Conservation (phyloP, 2,329 filamentous ascomycete genomes). For the Fusarium papillatum region DNA sequence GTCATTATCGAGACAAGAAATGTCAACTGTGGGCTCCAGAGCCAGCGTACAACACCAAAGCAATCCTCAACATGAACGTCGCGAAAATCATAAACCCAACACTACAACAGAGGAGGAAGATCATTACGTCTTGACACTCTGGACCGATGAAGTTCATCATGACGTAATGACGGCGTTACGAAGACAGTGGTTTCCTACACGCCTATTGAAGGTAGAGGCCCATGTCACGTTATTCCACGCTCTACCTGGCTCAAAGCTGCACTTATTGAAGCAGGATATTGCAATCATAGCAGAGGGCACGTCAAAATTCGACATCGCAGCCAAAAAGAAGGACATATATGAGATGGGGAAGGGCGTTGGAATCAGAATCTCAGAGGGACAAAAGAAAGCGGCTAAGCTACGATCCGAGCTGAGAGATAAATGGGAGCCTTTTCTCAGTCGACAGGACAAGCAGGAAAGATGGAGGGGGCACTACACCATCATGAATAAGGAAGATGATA, state of each 20-base stretch:
- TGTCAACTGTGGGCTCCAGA: neutral
- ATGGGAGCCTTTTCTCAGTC: conserved; percentile 28
- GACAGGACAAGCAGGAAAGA: conserved; percentile 21
- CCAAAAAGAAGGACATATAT: conserved; percentile 10
- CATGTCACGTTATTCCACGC: conserved; percentile 36
- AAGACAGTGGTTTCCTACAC: conserved; percentile 27
- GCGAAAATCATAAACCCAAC: conserved; percentile 16
- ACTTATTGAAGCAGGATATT: conserved; percentile 19
- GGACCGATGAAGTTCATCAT: conserved; percentile 23
- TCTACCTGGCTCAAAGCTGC: conserved; percentile 25
- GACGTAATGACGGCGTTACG: conserved; percentile 22
- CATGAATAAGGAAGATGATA: conserved; percentile 37
- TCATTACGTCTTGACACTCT: conserved; percentile 26
- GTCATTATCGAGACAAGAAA: neutral
- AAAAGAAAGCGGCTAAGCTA: conserved; percentile 5
- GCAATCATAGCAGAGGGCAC: neutral
- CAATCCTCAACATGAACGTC: conserved; percentile 23
- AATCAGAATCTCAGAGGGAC: conserved; percentile 22
- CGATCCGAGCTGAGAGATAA: conserved; percentile 18
- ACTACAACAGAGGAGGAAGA: neutral
- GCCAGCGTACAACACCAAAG: conserved; percentile 9
- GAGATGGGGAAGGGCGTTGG: conserved; percentile 32
- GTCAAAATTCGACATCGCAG: conserved; percentile 1
- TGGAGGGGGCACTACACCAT: conserved; percentile 35
- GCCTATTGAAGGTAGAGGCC: conserved; percentile 27